Percentiles rank a stretch among this genome's conserved stretches.
Conservation (phyloP, 176 grass and related monocot genomes). For the Otatea glauca region DNA sequence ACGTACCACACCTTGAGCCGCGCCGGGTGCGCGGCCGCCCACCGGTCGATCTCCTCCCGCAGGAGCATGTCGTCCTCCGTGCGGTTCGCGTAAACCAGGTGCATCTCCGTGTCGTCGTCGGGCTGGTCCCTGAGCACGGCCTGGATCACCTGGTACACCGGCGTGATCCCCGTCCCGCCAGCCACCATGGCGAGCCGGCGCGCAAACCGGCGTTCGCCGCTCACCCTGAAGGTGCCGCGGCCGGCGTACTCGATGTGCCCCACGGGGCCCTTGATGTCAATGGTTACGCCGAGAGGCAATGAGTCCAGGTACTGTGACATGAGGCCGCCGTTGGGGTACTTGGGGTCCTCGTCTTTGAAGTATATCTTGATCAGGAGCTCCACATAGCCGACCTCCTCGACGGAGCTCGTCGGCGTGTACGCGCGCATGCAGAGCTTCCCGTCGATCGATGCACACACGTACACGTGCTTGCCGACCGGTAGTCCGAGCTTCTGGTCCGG, state of each 20-base stretch:
- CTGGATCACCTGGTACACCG: conserved; percentile 90
- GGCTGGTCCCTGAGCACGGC: conserved; percentile 74
- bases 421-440: conserved; percentile 79
- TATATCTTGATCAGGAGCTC: conserved; percentile 91
- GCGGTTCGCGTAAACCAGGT: conserved; percentile 76
- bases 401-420: conserved; percentile 77
- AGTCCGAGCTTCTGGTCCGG: conserved; percentile 61
- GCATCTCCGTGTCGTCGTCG: conserved; percentile 73
- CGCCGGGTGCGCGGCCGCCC: conserved; percentile 49
- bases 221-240: conserved; percentile 52
- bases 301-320: conserved; percentile 83
- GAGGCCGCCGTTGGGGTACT: conserved; percentile 66
- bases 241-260: conserved; percentile 78
- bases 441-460: conserved; percentile 54
- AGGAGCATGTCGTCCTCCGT: conserved; percentile 83
- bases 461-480: conserved; percentile 75
- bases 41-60: conserved; percentile 64
- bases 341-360: conserved; percentile 66
- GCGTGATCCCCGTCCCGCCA: conserved; percentile 87
- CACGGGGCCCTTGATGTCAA: conserved; percentile 67
- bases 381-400: conserved; percentile 60
- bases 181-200: conserved; percentile 73
- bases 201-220: conserved; percentile 51
- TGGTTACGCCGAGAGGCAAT: conserved; percentile 45
- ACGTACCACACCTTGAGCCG: conserved; percentile 91